Base-by-base conservation (phyloP, 2,329 filamentous ascomycete species). In the Macroventuria anomochaeta region DNA sequence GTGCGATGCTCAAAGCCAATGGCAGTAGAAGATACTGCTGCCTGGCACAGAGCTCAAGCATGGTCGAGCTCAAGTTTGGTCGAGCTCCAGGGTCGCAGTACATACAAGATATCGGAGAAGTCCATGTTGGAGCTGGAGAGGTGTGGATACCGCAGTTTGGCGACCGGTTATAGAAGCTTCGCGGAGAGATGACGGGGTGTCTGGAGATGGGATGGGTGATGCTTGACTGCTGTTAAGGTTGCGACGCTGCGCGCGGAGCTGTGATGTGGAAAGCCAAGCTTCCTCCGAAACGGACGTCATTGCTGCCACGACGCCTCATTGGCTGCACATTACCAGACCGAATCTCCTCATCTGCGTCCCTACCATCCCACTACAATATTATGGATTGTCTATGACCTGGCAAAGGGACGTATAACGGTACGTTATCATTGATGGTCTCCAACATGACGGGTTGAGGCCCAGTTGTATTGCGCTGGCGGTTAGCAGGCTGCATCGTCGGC, bases 91-190 rank as follows among this genome's bases (percentile, higher is more conserved):
- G 31, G 37, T 48, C 33, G 46, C 50, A 50, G 41, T 59, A 83
- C 90, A 80, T 83, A 96, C 91, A 96, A 96, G 75, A 87, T 88
- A 79, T 96, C 91, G 60, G 91, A 93, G 81, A 92, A 90, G 78
- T 96, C 92, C 91, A 96, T 96, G 68, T 64, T 61, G 58, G 66
- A 56, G 53, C 59, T 59, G 44, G 63, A 63, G 52, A 71, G 67
- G 49, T 70, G 66, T 66, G 68, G 65, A 60, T 67, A 71, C 62
- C 68, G 67, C 68, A 71, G 60, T 50, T 70, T 71, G 67, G 58
- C 65, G 46, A 54, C 40, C 31, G 44, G 21, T 36, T 11, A 21
- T 44, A 23, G 44, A 33, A 20, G n/a, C 17, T 36, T 44, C 23
- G 21, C 37, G 23, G 20, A 18, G 46, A 23, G 51, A 29, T 49